A percentile compares a stretch with the other conserved stretches of the same genome.
These are phyloP conservation scores for Candida qinlingensis DNA, from an alignment of 805 yeast species.

Conservation along the genomic window DNA sequence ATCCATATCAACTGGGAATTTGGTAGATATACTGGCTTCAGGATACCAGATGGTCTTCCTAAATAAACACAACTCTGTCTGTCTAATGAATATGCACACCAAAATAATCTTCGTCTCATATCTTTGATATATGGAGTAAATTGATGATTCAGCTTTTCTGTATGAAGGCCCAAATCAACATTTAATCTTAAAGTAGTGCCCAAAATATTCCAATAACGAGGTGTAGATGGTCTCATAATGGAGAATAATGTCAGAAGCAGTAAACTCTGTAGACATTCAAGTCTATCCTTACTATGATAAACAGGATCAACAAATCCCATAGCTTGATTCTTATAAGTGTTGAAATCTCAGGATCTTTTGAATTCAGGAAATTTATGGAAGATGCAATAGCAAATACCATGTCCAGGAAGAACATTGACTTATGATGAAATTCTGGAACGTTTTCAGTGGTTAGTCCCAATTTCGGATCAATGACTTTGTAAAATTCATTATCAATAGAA, in stretches of 20 bases:
- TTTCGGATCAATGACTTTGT: background rate
- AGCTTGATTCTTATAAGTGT: slow-evolving; percentile 66
- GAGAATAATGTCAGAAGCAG: slow-evolving; percentile 66
- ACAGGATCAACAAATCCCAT: slow-evolving; percentile 51
- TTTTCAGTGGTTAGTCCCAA: slow-evolving; percentile 26
- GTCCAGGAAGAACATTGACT: slow-evolving; percentile 64
- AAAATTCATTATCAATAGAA: slow-evolving; percentile 18
- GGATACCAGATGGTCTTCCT: slow-evolving; percentile 90
- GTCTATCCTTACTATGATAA: slow-evolving; percentile 50
- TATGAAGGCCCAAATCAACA: slow-evolving; percentile 81
- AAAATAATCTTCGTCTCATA: slow-evolving; percentile 68
- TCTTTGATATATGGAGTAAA: slow-evolving; percentile 58
- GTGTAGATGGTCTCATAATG: slow-evolving; percentile 82
- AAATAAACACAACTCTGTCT: slow-evolving; percentile 81
- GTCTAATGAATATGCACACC: slow-evolving; percentile 87
- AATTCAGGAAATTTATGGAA: slow-evolving; percentile 60
- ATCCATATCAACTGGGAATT: slow-evolving; percentile 69
- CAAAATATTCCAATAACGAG: slow-evolving; percentile 89
- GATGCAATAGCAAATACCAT: slow-evolving; percentile 78
- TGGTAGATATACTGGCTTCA: slow-evolving; percentile 67
- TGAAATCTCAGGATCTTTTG: slow-evolving; percentile 55
- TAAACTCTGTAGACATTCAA: slow-evolving; percentile 71
- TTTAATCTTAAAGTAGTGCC: slow-evolving; percentile 77
- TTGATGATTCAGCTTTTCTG: slow-evolving; percentile 42
- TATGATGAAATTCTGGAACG: slow-evolving; percentile 44